phyloP scores from a whole-genome alignment of 352 stramenopile genomes.

The Pythium insidiosum region DNA sequence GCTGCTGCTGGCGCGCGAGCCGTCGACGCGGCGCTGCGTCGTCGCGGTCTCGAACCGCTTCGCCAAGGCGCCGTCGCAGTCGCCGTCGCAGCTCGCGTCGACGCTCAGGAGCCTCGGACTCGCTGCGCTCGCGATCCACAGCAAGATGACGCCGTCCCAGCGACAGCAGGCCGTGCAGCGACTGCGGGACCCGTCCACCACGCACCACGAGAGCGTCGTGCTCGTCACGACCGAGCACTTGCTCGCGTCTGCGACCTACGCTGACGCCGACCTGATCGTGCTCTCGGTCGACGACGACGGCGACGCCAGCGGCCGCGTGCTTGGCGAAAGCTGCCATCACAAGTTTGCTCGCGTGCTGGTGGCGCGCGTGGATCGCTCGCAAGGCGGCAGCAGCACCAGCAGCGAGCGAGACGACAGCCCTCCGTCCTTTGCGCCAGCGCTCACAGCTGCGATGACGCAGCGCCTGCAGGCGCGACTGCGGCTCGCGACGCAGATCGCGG shows the following conservation, averaged over 20 bases:
- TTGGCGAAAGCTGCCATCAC: too few relatives aligned
- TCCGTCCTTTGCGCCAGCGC: conserved; percentile 11
- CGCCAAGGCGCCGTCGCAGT: conserved; percentile 7
- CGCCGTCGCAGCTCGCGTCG: conserved; percentile 25
- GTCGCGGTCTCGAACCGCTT: conserved; percentile 35
- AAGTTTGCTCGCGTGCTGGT: conserved; percentile 30
- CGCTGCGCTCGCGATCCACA: conserved; percentile 53
- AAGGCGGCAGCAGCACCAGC: not conserved
- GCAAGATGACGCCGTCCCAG: conserved; percentile 55
- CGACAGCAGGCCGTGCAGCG: conserved; percentile 45
- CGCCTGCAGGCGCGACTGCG: conserved; percentile 45
- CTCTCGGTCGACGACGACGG: too few relatives aligned
- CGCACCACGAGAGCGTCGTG: conserved; percentile 20
- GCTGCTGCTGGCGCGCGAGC: conserved; percentile 36
- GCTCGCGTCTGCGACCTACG: conserved; percentile 17
- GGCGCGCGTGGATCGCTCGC: not conserved
- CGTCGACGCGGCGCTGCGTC: conserved; percentile 30
- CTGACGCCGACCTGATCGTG: conserved; percentile 28
- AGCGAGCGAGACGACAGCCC: conserved; percentile 14
- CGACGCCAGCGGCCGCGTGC: too few relatives aligned
- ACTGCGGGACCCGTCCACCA: conserved; percentile 7
- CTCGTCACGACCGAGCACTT: conserved; percentile 63
- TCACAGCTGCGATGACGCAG: too few relatives aligned
- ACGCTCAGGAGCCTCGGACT: conserved; percentile 51
- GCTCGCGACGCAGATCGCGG: conserved; percentile 46